Percentiles rank a stretch among this genome's conserved stretches.
These are phyloP conservation scores for Aquilaria agallochum DNA, from an alignment of 441 rosid species.

Conservation along the genomic window DNA sequence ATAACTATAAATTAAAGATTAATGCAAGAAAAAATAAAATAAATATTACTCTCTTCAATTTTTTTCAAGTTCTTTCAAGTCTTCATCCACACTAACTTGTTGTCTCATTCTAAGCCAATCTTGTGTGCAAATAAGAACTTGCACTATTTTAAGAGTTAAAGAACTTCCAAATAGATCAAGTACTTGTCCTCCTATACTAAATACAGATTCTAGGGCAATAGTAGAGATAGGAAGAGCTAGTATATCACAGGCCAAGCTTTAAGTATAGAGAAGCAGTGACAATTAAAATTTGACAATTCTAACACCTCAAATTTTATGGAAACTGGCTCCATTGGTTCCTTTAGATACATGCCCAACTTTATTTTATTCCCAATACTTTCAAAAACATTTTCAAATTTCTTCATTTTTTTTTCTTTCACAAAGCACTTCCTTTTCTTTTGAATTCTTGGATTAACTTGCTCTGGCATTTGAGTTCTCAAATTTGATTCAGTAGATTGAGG, in stretches of 20 bases:
- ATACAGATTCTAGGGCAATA: not conserved
- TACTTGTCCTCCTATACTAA: not conserved
- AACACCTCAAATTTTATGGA: not conserved
- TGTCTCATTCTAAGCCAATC: not conserved
- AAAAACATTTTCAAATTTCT: too few species aligned
- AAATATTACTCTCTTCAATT: too few species aligned
- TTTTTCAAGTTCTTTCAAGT: too few species aligned
- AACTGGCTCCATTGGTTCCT: not conserved
- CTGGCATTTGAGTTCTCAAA: too few species aligned
- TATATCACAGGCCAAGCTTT: not conserved
- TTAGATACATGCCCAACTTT: not conserved
- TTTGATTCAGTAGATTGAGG: too few species aligned
- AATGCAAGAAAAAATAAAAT: too few species aligned
- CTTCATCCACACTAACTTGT: too few species aligned
- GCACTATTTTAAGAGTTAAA: not conserved
- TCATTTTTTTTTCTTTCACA: too few species aligned
- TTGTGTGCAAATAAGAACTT: not conserved
- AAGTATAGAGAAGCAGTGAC: not conserved
- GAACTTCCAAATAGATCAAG: not conserved
- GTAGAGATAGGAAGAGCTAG: not conserved
- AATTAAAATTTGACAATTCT: not conserved
- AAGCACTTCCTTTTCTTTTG: too few species aligned
- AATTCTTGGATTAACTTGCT: too few species aligned
- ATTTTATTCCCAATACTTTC: not conserved
- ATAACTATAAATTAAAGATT: too few species aligned